Evolutionary conservation across 176 grass and related monocot genomes (phyloP), one percentile per base, ranked within the genome.

Genomic region (Rhynchospora breviuscula): DNA sequence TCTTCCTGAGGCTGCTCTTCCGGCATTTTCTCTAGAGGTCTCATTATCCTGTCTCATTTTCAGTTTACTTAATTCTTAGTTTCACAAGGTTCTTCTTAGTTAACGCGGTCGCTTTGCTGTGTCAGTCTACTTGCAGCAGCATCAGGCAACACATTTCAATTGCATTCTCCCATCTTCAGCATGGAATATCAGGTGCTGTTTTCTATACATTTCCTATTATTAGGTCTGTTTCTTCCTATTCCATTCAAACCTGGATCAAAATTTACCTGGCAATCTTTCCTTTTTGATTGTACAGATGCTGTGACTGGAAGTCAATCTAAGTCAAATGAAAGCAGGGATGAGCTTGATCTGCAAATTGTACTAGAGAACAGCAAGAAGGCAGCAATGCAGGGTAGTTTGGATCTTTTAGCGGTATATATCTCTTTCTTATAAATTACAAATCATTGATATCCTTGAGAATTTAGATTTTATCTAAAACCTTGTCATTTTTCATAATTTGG

Each of bases 11-110:
- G 97, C 97, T 78, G 97, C 93, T 44, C 88, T 99, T 35, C 97
- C 93, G 63, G 97, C 89, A 85, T 93, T 91, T 84, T 95, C 93
- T 73, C 87, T 99, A 68, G 93, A 99, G 97, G 97, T 99, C 84
- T 86, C 35, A 80, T 67, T 79, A 79, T 60, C 47, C 59, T 70
- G 56, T 80, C 86, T 18, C 89, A 68, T 47, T 75, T 64, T 52
- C 22, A 70, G 31, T 80, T 40, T 84, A 22, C 18, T 4, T 48
- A 62, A 61, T 62, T 78, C 14, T 72, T 84, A 56, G 52, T 84
- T 61, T 58, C 18, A 57, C 18, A 87, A 79, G 33, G 10, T 10
- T 75, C 66, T 81, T 88, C 46, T 75, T 86, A 68, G 66, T 74
- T 71, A 59, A 56, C 44, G 13, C 33, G 22, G 58, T 54, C 73